Conservation (phyloP, 345 rosid species). For the Eucalyptus polybractea region DNA sequence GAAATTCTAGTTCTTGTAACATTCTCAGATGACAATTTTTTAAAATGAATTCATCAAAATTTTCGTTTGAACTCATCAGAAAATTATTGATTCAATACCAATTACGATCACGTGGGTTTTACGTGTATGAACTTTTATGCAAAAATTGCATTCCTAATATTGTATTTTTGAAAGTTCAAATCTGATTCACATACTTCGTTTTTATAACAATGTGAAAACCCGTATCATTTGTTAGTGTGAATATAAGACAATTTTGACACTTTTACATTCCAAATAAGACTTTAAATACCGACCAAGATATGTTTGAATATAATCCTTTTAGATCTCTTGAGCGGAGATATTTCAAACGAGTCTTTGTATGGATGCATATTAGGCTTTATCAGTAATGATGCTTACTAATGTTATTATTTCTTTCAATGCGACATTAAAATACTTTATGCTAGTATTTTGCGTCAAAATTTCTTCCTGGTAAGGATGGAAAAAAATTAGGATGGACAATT, state of each 20-base stretch:
- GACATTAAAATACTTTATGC: neutral
- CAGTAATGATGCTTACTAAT: neutral
- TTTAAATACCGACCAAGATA: neutral
- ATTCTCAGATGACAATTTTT: neutral
- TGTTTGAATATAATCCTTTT: neutral
- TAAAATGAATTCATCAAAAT: neutral
- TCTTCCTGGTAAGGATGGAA: neutral
- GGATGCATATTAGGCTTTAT: neutral
- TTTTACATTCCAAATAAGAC: neutral
- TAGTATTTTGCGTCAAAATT: neutral
- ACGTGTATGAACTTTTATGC: accelerated
- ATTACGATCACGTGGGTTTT: accelerated
- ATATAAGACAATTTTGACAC: neutral
- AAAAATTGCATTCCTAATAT: neutral
- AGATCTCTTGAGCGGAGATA: neutral
- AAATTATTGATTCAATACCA: neutral
- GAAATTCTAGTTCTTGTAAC: neutral
- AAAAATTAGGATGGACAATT: neutral
- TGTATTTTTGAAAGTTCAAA: neutral
- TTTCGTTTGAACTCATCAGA: neutral
- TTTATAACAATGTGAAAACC: accelerated
- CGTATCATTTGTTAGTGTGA: neutral
- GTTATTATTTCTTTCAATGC: neutral
- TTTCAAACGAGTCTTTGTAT: neutral
- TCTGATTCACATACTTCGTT: neutral